phyloP scores from a whole-genome alignment of 495 filamentous ascomycete genomes.

The Podospora comata region DNA sequence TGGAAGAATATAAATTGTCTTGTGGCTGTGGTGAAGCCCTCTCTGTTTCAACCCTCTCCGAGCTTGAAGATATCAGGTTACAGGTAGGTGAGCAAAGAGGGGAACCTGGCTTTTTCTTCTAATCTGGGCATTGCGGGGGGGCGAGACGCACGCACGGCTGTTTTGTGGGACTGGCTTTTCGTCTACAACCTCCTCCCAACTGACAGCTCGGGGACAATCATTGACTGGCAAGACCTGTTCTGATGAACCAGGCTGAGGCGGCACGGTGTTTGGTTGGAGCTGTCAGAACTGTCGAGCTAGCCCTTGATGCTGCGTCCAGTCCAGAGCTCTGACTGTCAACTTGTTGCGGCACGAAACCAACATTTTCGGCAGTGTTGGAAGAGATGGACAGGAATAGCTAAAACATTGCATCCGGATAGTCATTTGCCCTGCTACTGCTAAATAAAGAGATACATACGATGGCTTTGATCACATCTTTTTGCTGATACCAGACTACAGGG shows the following conservation, averaged over 20 bases:
- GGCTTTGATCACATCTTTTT: background rate
- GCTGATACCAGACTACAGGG: background rate
- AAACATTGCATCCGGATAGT: background rate
- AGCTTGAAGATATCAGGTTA: background rate
- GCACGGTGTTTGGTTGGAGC: conserved; percentile 10
- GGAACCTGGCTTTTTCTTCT: background rate
- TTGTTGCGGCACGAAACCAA: background rate
- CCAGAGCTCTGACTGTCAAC: background rate
- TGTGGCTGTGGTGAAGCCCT: background rate
- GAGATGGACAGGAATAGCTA: background rate
- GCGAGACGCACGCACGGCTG: conserved; percentile 12
- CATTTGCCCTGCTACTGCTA: background rate
- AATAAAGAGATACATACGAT: background rate
- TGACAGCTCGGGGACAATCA: background rate
- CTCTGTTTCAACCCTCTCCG: background rate
- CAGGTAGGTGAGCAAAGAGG: background rate
- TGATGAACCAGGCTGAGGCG: conserved; percentile 7
- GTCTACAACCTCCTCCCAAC: background rate
- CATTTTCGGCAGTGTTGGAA: background rate
- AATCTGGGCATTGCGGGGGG: conserved; percentile 8
- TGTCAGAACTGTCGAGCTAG: conserved; percentile 7
- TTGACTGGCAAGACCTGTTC: background rate
- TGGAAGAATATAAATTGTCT: too few relatives aligned
- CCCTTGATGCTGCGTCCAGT: background rate
- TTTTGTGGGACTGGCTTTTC: conserved; percentile 4